Percentiles rank a stretch among this genome's conserved stretches.
Evolutionary conservation across 257 asterid genomes (phyloP).

Genomic region (Vinca minor): DNA sequence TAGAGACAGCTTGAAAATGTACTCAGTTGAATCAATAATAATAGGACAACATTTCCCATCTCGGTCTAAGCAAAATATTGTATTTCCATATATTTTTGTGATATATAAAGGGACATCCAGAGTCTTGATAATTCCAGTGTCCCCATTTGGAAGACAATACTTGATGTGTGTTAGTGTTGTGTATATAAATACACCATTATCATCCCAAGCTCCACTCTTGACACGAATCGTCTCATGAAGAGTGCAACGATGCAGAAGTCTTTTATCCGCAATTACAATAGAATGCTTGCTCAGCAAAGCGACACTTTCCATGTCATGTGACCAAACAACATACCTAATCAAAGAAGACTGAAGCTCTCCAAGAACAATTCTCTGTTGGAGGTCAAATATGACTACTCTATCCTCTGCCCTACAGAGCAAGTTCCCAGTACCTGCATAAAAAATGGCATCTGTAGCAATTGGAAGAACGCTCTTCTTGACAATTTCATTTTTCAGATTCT

Average conservation of each 20-base stretch:
- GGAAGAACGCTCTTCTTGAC: conserved; percentile 71
- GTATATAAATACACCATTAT: conserved; percentile 84
- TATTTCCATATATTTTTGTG: conserved; percentile 73
- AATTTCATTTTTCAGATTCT: conserved; percentile 69
- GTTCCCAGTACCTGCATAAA: conserved; percentile 94
- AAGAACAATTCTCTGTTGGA: conserved; percentile 69
- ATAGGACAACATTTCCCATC: conserved; percentile 90
- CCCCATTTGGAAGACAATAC: conserved; percentile 97
- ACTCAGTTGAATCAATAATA: conserved; percentile 86
- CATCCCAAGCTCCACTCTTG: conserved; percentile 99
- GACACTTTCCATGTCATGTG: conserved; percentile 88
- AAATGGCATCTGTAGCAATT: conserved; percentile 76
- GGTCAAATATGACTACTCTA: conserved; percentile 80
- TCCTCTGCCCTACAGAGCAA: conserved; percentile 96
- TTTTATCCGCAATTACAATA: conserved; percentile 84
- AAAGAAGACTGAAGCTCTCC: conserved; percentile 88
- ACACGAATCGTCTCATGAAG: conserved; percentile 99
- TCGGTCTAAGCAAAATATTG: conserved; percentile 92
- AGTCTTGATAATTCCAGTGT: conserved; percentile 90
- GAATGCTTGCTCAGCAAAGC: conserved; percentile 95
- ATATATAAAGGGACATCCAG: conserved; percentile 84
- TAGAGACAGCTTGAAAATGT: conserved; percentile 67
- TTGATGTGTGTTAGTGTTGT: conserved; percentile 90
- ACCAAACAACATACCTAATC: conserved; percentile 85
- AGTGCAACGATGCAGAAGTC: conserved; percentile 85